A percentile compares a stretch with the other conserved stretches of the same genome.
phyloP scores from a whole-genome alignment of 228 moss, liverwort and hornwort species.

The Sphagnum magellanicum region DNA sequence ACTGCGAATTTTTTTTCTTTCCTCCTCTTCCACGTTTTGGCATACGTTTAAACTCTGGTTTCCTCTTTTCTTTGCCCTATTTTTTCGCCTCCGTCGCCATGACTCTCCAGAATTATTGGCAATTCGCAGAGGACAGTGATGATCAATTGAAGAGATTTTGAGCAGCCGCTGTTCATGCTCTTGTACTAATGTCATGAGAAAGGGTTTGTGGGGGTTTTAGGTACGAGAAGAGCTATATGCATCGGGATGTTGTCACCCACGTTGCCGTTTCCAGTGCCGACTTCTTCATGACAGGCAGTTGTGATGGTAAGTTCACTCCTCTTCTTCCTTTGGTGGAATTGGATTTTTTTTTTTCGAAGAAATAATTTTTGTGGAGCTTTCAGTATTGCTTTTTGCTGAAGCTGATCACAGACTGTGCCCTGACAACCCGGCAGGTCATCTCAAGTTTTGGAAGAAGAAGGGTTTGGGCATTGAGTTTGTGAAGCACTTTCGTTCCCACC shows the following conservation, averaged over 20 bases:
- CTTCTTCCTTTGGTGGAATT: not conserved
- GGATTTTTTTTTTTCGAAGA: too few relatives aligned
- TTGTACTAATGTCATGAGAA: too few relatives aligned
- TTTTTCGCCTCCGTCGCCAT: not conserved
- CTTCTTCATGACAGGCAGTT: constrained; percentile 96
- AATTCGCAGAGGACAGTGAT: too few relatives aligned
- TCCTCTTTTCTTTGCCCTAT: not conserved
- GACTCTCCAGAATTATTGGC: too few relatives aligned
- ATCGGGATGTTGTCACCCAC: constrained; percentile 87
- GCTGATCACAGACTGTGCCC: too few relatives aligned
- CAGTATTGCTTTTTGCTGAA: too few relatives aligned
- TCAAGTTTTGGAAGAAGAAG: constrained; percentile 99
- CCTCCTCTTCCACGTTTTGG: not conserved
- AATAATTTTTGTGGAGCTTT: too few relatives aligned
- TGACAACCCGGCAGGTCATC: constrained; percentile 46
- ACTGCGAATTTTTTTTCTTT: not conserved
- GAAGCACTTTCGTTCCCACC: constrained; percentile 94
- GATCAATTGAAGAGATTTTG: too few relatives aligned
- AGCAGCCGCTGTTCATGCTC: too few relatives aligned
- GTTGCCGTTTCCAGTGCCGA: constrained; percentile 86
- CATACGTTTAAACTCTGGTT: not conserved
- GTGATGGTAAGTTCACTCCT: constrained; percentile 53
- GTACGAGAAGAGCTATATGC: constrained; percentile 99
- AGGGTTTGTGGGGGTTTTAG: constrained; percentile 20
- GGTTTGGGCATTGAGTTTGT: constrained; percentile 94